Evolutionary conservation across 768 basidiomycete genomes (phyloP).

Genomic region (Suillus subluteus): DNA sequence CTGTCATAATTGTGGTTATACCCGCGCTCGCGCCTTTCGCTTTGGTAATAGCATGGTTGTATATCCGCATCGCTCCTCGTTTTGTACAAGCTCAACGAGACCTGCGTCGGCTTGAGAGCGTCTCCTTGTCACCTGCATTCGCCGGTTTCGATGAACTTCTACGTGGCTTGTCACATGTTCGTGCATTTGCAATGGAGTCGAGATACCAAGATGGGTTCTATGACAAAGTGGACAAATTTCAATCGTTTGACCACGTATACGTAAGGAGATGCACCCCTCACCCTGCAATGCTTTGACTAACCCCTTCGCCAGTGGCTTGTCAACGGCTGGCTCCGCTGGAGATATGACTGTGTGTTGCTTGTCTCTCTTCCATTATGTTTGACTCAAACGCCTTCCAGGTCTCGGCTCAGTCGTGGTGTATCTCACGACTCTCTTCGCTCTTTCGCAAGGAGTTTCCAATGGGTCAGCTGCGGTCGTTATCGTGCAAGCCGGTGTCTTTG

Average conservation of each 20-base stretch:
- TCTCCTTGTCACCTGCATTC: slow-evolving; percentile 72
- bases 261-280: slow-evolving; percentile 44
- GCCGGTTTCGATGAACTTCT: slow-evolving; percentile 74
- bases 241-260: slow-evolving; percentile 72
- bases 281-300: neutral
- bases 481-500: slow-evolving; percentile 69
- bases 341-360: slow-evolving; percentile 65
- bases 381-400: slow-evolving; percentile 36
- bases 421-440: slow-evolving; percentile 67
- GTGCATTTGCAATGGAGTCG: slow-evolving; percentile 73
- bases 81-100: slow-evolving; percentile 69
- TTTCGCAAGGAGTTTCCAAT: slow-evolving; percentile 56
- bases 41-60: slow-evolving; percentile 68
- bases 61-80: slow-evolving; percentile 61
- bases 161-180: slow-evolving; percentile 65
- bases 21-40: slow-evolving; percentile 71
- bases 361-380: neutral
- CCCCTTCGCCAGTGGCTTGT: slow-evolving; percentile 57
- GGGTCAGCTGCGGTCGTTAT: slow-evolving; percentile 75
- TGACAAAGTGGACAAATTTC: slow-evolving; percentile 63
- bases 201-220: slow-evolving; percentile 70
- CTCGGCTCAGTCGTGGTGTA: slow-evolving; percentile 75
- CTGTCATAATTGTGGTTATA: slow-evolving; percentile 63
- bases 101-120: slow-evolving; percentile 65
- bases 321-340: slow-evolving; percentile 69